Conservation (phyloP, 768 basidiomycete genomes). For the Agaricus subrufescens region DNA sequence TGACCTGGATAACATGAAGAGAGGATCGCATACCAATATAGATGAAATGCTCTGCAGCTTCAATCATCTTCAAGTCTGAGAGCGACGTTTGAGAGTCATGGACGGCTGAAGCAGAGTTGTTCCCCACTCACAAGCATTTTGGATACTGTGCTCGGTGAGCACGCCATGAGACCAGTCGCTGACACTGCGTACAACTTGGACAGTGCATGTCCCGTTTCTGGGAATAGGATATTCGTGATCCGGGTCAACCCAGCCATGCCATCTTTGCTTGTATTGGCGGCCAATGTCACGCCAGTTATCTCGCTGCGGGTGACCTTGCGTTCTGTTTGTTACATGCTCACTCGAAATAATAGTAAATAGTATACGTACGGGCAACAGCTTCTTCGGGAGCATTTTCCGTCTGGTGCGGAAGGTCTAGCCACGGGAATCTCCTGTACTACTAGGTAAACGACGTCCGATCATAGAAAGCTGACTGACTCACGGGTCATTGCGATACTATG, state of each 20-base stretch:
- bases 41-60: slow-evolving; percentile 82
- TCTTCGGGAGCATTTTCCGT: slow-evolving; percentile 58
- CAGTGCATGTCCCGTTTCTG: slow-evolving; percentile 48
- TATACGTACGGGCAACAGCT: slow-evolving; percentile 47
- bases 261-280: slow-evolving; percentile 56
- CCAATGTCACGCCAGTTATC: slow-evolving; percentile 57
- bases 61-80: slow-evolving; percentile 73
- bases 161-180: slow-evolving; percentile 95
- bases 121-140: slow-evolving; percentile 75
- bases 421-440: slow-evolving; percentile 26
- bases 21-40: slow-evolving; percentile 71
- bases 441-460: slow-evolving; percentile 16
- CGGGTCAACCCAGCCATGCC: slow-evolving; percentile 43
- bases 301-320: slow-evolving; percentile 60
- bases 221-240: slow-evolving; percentile 39
- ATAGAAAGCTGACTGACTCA: slow-evolving; percentile 24
- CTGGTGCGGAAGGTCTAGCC: slow-evolving; percentile 81
- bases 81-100: not conserved
- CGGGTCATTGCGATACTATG: slow-evolving; percentile 42
- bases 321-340: not conserved
- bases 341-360: not conserved
- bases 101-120: not conserved
- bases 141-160: slow-evolving; percentile 85
- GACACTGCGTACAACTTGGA: slow-evolving; percentile 84
- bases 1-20: not conserved